Conservation (phyloP, 2,329 filamentous ascomycete species). For the Sporothrix pallida region DNA sequence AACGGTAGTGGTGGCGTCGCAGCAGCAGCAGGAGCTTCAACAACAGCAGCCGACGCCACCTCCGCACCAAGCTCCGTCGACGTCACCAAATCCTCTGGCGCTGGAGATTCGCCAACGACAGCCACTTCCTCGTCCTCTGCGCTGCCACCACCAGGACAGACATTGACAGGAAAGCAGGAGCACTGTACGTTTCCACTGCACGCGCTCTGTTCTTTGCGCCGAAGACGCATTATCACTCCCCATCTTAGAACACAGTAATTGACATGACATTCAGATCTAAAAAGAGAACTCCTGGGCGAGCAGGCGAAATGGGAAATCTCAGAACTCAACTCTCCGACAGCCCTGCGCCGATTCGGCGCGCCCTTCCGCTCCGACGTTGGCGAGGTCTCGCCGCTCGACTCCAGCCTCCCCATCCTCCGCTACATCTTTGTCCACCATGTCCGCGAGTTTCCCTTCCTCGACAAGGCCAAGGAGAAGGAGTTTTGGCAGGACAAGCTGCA, state of each 20-base stretch:
- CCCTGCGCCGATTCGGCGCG: slow-evolving; percentile 91
- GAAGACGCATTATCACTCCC: too few relatives aligned
- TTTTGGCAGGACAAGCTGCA: slow-evolving; percentile 99
- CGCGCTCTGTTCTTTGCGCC: too few relatives aligned
- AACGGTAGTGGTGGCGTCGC: not conserved
- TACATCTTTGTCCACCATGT: slow-evolving; percentile 99
- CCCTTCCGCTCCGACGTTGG: slow-evolving; percentile 92
- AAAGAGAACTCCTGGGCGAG: slow-evolving; percentile 88
- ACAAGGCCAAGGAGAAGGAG: slow-evolving; percentile 96
- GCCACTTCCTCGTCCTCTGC: slow-evolving; percentile 39
- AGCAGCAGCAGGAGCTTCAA: not conserved
- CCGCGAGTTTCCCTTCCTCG: slow-evolving; percentile 95
- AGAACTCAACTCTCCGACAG: slow-evolving; percentile 93
- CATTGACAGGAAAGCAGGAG: slow-evolving; percentile 93
- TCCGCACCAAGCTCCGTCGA: slow-evolving; percentile 23
- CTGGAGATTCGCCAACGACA: slow-evolving; percentile 13
- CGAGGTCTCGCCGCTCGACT: slow-evolving; percentile 91
- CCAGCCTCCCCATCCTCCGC: slow-evolving; percentile 86
- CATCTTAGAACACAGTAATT: too few relatives aligned
- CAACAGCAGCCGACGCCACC: not conserved
- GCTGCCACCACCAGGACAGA: slow-evolving; percentile 51
- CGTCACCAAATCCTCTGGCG: slow-evolving; percentile 32
- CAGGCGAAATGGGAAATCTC: slow-evolving; percentile 90
- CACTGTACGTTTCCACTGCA: too few relatives aligned
- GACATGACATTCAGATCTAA: slow-evolving; percentile 70